Conservation (phyloP, 73 alveolate genomes). For the Stentor coeruleus region DNA sequence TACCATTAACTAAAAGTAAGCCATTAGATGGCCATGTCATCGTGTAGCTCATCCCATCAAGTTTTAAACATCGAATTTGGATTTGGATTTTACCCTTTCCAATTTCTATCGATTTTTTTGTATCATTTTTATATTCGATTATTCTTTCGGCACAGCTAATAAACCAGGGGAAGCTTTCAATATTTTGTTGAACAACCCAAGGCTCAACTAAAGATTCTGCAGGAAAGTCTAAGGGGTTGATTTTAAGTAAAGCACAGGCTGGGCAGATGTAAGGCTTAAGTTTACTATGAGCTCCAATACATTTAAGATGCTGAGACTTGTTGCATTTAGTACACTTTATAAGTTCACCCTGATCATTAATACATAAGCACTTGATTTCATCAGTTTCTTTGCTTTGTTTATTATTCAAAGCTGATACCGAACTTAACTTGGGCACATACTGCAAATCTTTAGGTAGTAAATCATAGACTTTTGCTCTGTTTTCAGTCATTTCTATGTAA, state of each 20-base stretch:
- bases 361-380: no score
- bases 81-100: constrained; percentile 23
- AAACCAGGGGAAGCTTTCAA: neutral
- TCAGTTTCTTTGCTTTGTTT: no score
- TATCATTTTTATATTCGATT: no score
- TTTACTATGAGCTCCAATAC: neutral
- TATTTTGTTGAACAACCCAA: neutral
- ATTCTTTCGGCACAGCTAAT: constrained; percentile 15
- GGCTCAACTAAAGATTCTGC: neutral
- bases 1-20: constrained; percentile 4
- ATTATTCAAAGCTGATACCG: no score
- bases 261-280: constrained; percentile 21
- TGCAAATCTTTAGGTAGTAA: no score
- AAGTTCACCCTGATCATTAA: no score
- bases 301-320: neutral
- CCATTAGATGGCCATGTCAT: constrained; percentile 22
- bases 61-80: constrained; percentile 26
- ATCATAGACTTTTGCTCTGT: no score
- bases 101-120: neutral
- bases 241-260: neutral
- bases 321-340: constrained; percentile 19
- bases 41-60: constrained; percentile 10
- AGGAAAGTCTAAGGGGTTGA: constrained; percentile 1
- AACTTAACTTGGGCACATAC: no score
- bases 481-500: no score